Base-by-base conservation (phyloP, 2,329 filamentous ascomycete species). In the Phyllosticta capitalensis region DNA sequence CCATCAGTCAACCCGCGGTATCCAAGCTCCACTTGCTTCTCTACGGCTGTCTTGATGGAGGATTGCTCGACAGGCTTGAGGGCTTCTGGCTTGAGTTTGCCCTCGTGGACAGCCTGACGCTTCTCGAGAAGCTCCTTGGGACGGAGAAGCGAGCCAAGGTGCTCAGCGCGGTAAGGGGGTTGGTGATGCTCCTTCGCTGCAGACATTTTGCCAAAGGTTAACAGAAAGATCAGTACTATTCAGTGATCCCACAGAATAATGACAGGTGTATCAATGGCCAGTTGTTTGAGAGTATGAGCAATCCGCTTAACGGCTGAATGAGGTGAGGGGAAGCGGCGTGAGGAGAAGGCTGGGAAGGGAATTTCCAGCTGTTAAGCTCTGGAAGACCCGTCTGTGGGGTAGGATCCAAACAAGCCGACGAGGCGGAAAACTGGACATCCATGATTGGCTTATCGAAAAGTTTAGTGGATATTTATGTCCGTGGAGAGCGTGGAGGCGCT, bases 71-170 rank as follows among this genome's bases (percentile, higher is more conserved):
- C 73, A 0, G 76, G 75, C 5, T 75, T 75, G 9, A 90, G 78
- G 62, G 85, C 79, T n/a, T 81, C 75, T 55, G 77, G 68, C 7
- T 77, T 74, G 50, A 79, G 69, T 64, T 81, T 75, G 61, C 81
- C 81, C 52, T 82, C 79, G 63, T 84, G 75, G 58, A 78, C 69
- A 66, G 79, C 68, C 63, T 77, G 73, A 72, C 86, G 78, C 22
- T 80, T 79, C 30, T 81, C 75, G 14, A 86, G 76, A 20, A 89
- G 79, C 50, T 78, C 70, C 57, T 81, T 72, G 1, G 86, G 85
- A 24, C 86, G 83, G 63, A 88, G 80, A 19, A 89, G 78, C 14
- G 85, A 88, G 54, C 86, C 86, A 62, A 89, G 79, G 64, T 89
- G 86, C 71, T 89, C 86, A 60, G 85, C 84, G 68, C 87, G 81